Evolutionary conservation across 2,329 filamentous ascomycete genomes (phyloP), one percentile per base, ranked within the genome.

Genomic region (Nigrograna mackinnonii): DNA sequence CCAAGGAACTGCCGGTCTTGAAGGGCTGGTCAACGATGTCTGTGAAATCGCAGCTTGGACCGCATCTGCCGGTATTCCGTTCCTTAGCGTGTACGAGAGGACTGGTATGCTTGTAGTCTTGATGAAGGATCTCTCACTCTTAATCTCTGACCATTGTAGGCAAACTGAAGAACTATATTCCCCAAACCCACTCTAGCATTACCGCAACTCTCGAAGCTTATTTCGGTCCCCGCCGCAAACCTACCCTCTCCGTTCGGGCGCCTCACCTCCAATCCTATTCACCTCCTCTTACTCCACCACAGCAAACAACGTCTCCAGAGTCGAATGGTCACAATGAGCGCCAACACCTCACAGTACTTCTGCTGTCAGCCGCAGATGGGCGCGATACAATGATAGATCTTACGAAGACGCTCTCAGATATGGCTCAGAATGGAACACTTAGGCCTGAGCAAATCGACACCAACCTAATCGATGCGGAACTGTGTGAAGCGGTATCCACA

Each of bases 31-130:
- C 59, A 89, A 95, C 57, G 91, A 99, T 71, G 87, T 90, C 12
- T 87, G 91, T 30, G 94, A 99, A 67, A 80, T 99, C 47, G 85
- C 89, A 16, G 92, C 92, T 3, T 99, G 94, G 94, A 94, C 88
- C 65, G 86, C 90, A 20, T 90, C 90, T 60, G 88, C 89, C 18
- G 91, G 91, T 6, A 95, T 99, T 47, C 85, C 88, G 11, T 82
- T 86, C 67, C 74, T 99, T 54, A 96, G 91, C 36, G 78, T 99
- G 20, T 99, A 99, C 65, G 94, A 99, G 70, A 86, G 84, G 69
- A 94, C 86, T 49, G 92, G 91, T 95, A 76, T 37, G 79, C 55
- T 9, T 33, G 14, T 26, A 22, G 24, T 9, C n/a, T n/a, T 30
- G 22, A 14, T 16, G 28, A 26, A 33, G n/a, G 6, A 39, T 12